Evolutionary conservation across 2,329 filamentous ascomycete species (phyloP), one percentile per base, ranked within the genome.

Genomic region (Chaetomium sp.): DNA sequence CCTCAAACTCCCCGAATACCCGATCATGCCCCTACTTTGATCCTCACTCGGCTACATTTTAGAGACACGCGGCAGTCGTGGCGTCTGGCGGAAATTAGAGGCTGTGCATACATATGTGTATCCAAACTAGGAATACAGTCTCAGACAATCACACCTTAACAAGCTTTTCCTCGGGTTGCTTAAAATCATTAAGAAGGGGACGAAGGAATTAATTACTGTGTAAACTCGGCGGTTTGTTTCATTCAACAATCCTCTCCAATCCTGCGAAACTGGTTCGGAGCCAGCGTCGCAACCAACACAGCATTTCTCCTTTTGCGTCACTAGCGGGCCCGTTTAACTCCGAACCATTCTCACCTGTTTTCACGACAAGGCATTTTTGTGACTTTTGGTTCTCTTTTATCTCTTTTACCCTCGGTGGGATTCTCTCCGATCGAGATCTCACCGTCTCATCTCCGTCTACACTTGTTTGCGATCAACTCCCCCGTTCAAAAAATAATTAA

Each of bases 1-100:
- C 13, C 4, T 5, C 35, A 31, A 27, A 35, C 62, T 56, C 56
- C 29, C 62, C 62, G 62, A 64, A 59, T 47, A 1, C 29, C 38
- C 27, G 31, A 49, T 29, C 35, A 21, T 47, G 27, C 35, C 50
- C 31, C 50, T 27, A 29, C 27, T 23, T n/a, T 33, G 4, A 9
- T 35, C 19, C n/a, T 45, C 35, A 25, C 35, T n/a, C 35, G 50
- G 23, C 42, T 56, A 19, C 12, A 21, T 10, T 16, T 59, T 10
- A 31, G n/a, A 51, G 47, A 51, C 45, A 53, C 29, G 57, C 45
- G 42, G 45, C 45, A 16, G 21, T 50, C 27, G 27, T 59, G 29
- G 57, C 42, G 57, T 31, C 3, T 38, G 5, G 31, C 53, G 35
- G 21, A 31, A 12, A 33, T 42, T n/a, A 42, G 13, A 25, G 33